Evolutionary conservation across 108 stramenopile genomes (phyloP), one percentile per base, ranked within the genome.

Genomic region (Bacterosira constricta): DNA sequence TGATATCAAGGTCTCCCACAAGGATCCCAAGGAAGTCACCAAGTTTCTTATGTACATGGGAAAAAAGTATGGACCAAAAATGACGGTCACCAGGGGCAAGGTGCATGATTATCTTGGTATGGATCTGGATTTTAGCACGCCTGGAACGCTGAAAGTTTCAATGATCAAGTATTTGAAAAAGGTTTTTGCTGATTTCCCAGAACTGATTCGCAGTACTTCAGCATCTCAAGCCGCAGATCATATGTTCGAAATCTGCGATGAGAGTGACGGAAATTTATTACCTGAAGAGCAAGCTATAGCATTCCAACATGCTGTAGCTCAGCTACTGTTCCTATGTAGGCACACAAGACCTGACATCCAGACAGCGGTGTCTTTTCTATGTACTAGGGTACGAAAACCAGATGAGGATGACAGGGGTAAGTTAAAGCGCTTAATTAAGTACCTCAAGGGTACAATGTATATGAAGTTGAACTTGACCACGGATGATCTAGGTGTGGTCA

Each of bases 41-140:
- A n/a, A n/a, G n/a, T n/a, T n/a, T n/a, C n/a, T n/a, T n/a, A n/a
- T n/a, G n/a, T n/a, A n/a, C n/a, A n/a, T n/a, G n/a, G n/a, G n/a
- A n/a, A n/a, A n/a, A n/a, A n/a, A n/a, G n/a, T n/a, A n/a, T n/a
- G n/a, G n/a, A n/a, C n/a, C n/a, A n/a, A n/a, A n/a, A n/a, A 42
- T 45, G 26, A 38, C 32, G 9, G 6, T 29, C 2, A 52, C 18
- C 17, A 39, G 72, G 37, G 80, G 84, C 35, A 47, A 41, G 1
- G 21, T 25, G 2, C 77, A 79, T 56, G 58, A 65, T n/a, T 86
- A 74, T 38, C 73, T 83, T 17, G 86, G 80, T 6, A 86, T 84
- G 81, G 39, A 38, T 4, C 9, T 84, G 11, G 75, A 79, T 53
- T 87, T 58, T 42, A 50, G n/a, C 13, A 13, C 23, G 9, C 7